phyloP scores from a whole-genome alignment of 345 rosid species.

The Pistacia atlantica region DNA sequence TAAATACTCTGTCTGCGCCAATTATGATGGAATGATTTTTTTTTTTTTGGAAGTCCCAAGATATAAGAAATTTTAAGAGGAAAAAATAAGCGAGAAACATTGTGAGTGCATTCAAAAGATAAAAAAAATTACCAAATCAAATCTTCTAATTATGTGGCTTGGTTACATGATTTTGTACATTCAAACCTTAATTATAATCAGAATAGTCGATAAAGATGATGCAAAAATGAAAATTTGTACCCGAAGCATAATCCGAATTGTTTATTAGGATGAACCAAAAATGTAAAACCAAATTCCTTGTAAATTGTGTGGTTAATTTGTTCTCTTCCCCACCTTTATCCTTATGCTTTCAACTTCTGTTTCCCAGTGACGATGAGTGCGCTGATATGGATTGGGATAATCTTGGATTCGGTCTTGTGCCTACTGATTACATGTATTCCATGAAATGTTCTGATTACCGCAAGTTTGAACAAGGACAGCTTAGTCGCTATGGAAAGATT shows the following conservation, averaged over 20 bases:
- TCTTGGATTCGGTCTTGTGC: constrained; percentile 67
- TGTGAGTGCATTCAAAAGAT: no score
- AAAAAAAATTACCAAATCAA: no score
- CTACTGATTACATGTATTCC: constrained; percentile 74
- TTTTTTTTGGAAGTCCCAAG: no score
- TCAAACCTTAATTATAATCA: neutral
- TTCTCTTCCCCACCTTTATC: neutral
- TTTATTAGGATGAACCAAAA: neutral
- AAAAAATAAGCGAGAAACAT: no score
- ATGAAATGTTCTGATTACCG: constrained; percentile 57
- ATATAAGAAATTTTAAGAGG: no score
- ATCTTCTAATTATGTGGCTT: neutral
- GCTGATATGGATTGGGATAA: constrained; percentile 84
- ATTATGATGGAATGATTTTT: neutral
- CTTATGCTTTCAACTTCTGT: neutral
- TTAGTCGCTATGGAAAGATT: constrained; percentile 58
- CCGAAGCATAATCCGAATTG: neutral
- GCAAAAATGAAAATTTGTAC: no score
- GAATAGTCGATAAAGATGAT: neutral
- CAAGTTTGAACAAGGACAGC: constrained; percentile 46
- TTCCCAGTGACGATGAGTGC: constrained; percentile 43
- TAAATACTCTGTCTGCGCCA: neutral
- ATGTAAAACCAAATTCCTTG: neutral
- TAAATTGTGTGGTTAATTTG: neutral
- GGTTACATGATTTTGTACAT: neutral